Evolutionary conservation across 371 early-diverging fungal species (phyloP).

Genomic region (Basidiobolus heterosporus): DNA sequence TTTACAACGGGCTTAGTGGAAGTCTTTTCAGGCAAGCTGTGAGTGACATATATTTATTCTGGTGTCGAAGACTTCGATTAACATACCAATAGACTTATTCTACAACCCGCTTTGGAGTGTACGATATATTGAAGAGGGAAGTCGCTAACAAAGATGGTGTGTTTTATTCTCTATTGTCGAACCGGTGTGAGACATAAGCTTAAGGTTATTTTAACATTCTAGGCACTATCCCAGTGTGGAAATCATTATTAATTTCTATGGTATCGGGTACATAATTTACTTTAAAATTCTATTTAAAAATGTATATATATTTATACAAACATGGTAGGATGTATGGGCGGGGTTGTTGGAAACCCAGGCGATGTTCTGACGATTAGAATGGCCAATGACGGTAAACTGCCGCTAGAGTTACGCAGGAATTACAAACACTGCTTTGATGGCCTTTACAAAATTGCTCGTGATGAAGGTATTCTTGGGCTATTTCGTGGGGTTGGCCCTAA

Average conservation of each 20-base stretch:
- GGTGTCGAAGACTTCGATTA: no score
- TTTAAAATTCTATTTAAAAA: not conserved
- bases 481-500: constrained; percentile 61
- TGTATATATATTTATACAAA: constrained; percentile 24
- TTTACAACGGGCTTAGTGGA: constrained; percentile 57
- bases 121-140: constrained; percentile 41
- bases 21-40: constrained; percentile 47
- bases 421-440: constrained; percentile 67
- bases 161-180: not conserved
- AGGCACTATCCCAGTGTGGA: not conserved
- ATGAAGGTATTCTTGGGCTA: constrained; percentile 45
- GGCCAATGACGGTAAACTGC: constrained; percentile 69
- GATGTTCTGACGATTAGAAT: constrained; percentile 71
- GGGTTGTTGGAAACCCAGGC: constrained; percentile 65
- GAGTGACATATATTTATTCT: not conserved
- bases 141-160: constrained; percentile 19
- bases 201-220: not conserved
- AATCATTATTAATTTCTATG: not conserved
- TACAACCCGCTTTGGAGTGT: constrained; percentile 59
- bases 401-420: constrained; percentile 38
- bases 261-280: not conserved
- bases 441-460: constrained; percentile 35
- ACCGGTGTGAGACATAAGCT: not conserved
- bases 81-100: constrained; percentile 34
- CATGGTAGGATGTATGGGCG: constrained; percentile 59